Evolutionary conservation across 441 rosid genomes (phyloP).

Genomic region (Capsella rubella): DNA sequence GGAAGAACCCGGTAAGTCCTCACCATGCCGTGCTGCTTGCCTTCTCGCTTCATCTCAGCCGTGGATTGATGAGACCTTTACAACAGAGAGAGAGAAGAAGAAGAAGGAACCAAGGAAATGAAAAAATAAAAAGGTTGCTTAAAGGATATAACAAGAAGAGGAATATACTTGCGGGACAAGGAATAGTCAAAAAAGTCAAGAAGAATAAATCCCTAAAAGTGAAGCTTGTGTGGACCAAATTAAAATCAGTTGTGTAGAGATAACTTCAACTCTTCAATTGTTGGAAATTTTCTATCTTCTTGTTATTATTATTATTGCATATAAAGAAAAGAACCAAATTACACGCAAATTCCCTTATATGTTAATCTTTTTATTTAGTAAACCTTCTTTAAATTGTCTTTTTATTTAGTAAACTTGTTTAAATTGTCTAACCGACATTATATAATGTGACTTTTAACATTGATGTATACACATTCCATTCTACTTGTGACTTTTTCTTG

Average conservation of each 20-base stretch:
- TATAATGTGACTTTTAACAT: neutral
- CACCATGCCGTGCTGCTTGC: constrained; percentile 82
- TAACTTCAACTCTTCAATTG: constrained; percentile 26
- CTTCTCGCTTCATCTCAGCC: constrained; percentile 72
- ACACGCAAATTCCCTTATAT: constrained; percentile 2
- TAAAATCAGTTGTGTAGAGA: constrained; percentile 42
- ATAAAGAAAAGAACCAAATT: neutral
- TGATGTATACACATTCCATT: too few species aligned
- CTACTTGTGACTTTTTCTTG: too few species aligned
- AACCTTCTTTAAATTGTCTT: neutral
- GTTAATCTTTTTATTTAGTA: neutral
- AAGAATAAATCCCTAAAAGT: constrained; percentile 3
- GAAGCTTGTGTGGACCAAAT: constrained; percentile 44
- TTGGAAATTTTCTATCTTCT: neutral
- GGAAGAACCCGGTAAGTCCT: constrained; percentile 61
- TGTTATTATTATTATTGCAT: neutral
- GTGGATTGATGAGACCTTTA: constrained; percentile 7
- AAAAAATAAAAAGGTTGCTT: constrained; percentile 28
- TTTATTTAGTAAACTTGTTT: neutral
- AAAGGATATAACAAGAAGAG: constrained; percentile 30
- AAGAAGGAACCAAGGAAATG: constrained; percentile 20
- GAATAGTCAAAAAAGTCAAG: constrained; percentile 35
- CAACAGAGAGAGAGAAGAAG: neutral
- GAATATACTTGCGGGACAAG: constrained; percentile 49
- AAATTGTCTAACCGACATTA: neutral